These are phyloP conservation scores for Xylaria sp. DNA, from an alignment of 2,329 filamentous ascomycete genomes.

Conservation along the genomic window DNA sequence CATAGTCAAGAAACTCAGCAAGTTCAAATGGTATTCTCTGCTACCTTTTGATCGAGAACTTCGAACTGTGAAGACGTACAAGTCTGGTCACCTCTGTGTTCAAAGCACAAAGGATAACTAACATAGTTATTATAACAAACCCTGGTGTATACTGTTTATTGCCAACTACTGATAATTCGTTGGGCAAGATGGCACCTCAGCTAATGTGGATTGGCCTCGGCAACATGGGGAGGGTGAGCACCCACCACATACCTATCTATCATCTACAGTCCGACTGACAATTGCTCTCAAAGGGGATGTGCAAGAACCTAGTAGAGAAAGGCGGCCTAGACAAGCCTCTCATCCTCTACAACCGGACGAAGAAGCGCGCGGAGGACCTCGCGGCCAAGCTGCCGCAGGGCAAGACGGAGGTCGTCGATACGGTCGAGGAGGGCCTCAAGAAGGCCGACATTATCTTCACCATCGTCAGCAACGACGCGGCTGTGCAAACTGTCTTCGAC, in stretches of 20 bases:
- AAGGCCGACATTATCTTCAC: constrained; percentile 79
- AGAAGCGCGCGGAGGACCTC: constrained; percentile 65
- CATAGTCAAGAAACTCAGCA: too few relatives aligned
- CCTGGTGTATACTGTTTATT: constrained; percentile 1
- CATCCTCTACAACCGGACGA: constrained; percentile 79
- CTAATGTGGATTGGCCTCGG: constrained; percentile 82
- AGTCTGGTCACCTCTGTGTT: too few relatives aligned
- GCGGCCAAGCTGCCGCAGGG: constrained; percentile 60
- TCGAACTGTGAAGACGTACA: too few relatives aligned
- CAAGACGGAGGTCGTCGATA: constrained; percentile 66
- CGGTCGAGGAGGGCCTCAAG: constrained; percentile 67
- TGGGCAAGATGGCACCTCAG: constrained; percentile 54
- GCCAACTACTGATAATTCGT: neutral
- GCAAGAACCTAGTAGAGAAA: constrained; percentile 80
- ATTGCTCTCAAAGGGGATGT: constrained; percentile 72
- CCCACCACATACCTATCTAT: neutral
- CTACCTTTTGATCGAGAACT: too few relatives aligned
- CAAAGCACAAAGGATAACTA: too few relatives aligned
- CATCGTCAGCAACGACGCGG: constrained; percentile 77
- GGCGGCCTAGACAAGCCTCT: constrained; percentile 71
- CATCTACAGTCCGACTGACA: constrained; percentile 19
- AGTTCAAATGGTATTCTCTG: too few relatives aligned
- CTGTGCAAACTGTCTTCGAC: constrained; percentile 65
- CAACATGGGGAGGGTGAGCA: constrained; percentile 79
- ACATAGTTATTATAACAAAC: neutral